Conservation (phyloP, 352 stramenopile species). For the Phytophthora colocasiae region DNA sequence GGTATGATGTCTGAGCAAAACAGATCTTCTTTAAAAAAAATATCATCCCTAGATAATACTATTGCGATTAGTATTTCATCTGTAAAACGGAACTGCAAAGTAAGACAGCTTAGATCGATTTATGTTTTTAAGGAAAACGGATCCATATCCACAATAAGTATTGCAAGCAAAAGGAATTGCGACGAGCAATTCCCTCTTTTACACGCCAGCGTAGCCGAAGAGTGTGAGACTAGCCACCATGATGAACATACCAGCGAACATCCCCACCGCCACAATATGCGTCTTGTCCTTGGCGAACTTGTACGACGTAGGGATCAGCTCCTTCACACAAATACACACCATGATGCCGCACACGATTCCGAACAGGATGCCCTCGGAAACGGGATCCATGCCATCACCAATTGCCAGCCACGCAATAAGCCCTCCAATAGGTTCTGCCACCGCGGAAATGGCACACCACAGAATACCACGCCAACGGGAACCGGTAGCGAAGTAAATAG, state of each 20-base stretch:
- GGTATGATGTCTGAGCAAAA: no score
- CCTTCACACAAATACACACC: constrained; percentile 41
- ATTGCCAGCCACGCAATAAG: constrained; percentile 77
- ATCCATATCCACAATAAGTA: no score
- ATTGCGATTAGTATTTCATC: no score
- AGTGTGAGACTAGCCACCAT: constrained; percentile 81
- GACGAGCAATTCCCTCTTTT: constrained; percentile 1
- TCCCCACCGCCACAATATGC: constrained; percentile 73
- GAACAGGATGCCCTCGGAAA: constrained; percentile 2
- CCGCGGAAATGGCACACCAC: constrained; percentile 89
- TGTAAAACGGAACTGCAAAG: no score
- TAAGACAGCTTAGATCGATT: no score
- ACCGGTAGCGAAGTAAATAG: constrained; percentile 96
- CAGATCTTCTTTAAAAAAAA: no score
- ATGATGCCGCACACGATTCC: constrained; percentile 2
- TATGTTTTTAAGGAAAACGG: no score
- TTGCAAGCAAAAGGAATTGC: not conserved
- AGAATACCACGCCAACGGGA: constrained; percentile 93
- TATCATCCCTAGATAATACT: no score
- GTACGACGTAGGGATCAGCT: constrained; percentile 92
- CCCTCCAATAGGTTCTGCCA: constrained; percentile 89
- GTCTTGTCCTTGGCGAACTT: constrained; percentile 85
- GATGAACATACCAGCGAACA: constrained; percentile 83
- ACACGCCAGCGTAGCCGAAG: constrained; percentile 55
- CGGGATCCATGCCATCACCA: not conserved